Evolutionary conservation across 108 stramenopile genomes (phyloP), one percentile per base, ranked within the genome.

Genomic region (Skeletonema tropicum): DNA sequence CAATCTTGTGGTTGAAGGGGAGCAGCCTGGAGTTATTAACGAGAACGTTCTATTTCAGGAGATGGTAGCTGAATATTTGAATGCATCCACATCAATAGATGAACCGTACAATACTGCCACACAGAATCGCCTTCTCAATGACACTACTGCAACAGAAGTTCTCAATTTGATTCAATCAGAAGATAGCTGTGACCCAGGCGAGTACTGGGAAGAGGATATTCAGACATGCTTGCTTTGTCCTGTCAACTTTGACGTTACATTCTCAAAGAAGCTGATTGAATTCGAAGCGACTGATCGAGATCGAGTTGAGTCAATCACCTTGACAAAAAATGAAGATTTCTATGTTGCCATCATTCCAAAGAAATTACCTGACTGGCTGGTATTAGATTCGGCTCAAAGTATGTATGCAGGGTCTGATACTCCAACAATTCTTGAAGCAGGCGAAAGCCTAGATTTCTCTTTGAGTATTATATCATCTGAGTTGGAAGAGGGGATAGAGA

Each of bases 1-100:
- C 25, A 61, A 70, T 23, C 57, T 85, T 32, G 41, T 58, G 32
- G 60, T 85, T 4, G 63, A 64, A 10, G 86, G 86, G 15, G 86
- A 87, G 9, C 30, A 55, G 66, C 66, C 76, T 8, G 76, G 76
- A 25, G 71, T 41, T 19, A 66, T 78, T 45, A 70, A 39, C 23
- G 84, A 82, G 19, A 64, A 62, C 17, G 36, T 60, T 17, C 7
- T 84, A 5, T 17, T 45, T 23, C 84, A 85, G 58, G 69, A 76
- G 31, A 74, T 82, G 46, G 70, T 82, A 3, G 80, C 63, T 12
- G 66, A 82, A 1, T 85, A 66, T 58, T 64, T 85, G 30, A 42
- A 36, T 9, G 13, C 61, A 17, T 32, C 61, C 17, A 36, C 61
- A 17, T 23, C 41, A 10, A 55, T 64, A 3, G 29, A 60, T 30